A percentile compares a stretch with the other conserved stretches of the same genome.
phyloP scores from a whole-genome alignment of 192 early-diverging fungal genomes.

The Dissophora globulifera region DNA sequence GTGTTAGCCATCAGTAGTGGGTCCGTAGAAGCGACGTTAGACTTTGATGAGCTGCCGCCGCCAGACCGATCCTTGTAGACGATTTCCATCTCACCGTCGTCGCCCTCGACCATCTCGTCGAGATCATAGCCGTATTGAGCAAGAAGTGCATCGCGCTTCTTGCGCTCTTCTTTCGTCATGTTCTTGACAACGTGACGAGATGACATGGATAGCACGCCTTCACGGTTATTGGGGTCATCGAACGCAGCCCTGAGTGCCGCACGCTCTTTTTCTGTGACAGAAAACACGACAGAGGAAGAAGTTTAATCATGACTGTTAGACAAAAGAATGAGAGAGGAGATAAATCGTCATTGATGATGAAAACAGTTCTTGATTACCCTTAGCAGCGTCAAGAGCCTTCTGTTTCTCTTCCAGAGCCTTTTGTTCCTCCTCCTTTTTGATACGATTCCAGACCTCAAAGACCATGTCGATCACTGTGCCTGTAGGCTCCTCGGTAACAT shows the following conservation, averaged over 20 bases:
- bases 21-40: constrained; percentile 12
- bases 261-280: constrained; percentile 25
- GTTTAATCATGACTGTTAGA: no score
- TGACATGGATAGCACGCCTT: constrained; percentile 34
- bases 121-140: constrained; percentile 72
- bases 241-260: constrained; percentile 23
- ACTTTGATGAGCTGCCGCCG: background rate
- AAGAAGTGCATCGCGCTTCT: constrained; percentile 60
- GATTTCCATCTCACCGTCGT: constrained; percentile 70
- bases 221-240: constrained; percentile 16
- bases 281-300: background rate
- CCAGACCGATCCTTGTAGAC: constrained; percentile 62
- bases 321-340: background rate
- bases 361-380: constrained; percentile 20
- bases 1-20: constrained; percentile 61
- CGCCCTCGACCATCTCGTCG: constrained; percentile 67
- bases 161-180: constrained; percentile 63
- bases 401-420: constrained; percentile 51
- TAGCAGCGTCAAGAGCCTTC: constrained; percentile 44
- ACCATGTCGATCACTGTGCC: constrained; percentile 55
- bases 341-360: background rate
- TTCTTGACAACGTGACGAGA: constrained; percentile 49
- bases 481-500: constrained; percentile 64
- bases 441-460: constrained; percentile 52
- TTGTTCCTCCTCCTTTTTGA: constrained; percentile 45